These are phyloP conservation scores for Phytopythium montanum DNA, from an alignment of 352 stramenopile genomes.

Conservation along the genomic window DNA sequence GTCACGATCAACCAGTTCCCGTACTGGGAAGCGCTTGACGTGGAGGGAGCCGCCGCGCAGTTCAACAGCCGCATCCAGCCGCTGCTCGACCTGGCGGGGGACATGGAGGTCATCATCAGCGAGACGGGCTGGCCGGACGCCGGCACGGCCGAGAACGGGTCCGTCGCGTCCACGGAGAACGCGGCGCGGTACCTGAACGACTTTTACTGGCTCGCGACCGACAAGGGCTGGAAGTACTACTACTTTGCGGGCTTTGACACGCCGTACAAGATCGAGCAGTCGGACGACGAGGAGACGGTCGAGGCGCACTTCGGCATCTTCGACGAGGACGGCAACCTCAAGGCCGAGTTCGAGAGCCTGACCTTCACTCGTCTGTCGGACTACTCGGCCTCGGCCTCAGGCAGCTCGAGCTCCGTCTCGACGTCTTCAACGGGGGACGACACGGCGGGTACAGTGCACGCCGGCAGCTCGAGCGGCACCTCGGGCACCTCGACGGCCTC, in stretches of 20 bases:
- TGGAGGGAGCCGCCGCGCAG: slow-evolving; percentile 50
- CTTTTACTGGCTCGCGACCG: slow-evolving; percentile 62
- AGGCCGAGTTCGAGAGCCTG: slow-evolving; percentile 52
- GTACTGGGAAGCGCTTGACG: slow-evolving; percentile 74
- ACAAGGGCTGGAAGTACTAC: slow-evolving; percentile 82
- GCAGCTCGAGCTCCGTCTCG: slow-evolving; percentile 16
- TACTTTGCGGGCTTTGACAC: slow-evolving; percentile 87
- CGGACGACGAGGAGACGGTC: slow-evolving; percentile 43
- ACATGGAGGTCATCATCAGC: slow-evolving; percentile 78
- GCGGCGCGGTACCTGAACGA: slow-evolving; percentile 70
- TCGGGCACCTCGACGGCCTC: slow-evolving; percentile 22
- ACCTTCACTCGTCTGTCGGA: slow-evolving; percentile 42
- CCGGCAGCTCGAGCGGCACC: slow-evolving; percentile 17
- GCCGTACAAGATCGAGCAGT: slow-evolving; percentile 65
- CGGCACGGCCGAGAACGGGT: slow-evolving; percentile 60
- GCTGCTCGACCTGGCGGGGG: slow-evolving; percentile 52
- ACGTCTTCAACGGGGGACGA: slow-evolving; percentile 7
- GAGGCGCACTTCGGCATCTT: slow-evolving; percentile 83
- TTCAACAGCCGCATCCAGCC: slow-evolving; percentile 74
- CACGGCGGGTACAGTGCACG: slow-evolving; percentile 13
- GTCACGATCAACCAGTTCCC: slow-evolving; percentile 86
- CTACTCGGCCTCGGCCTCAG: slow-evolving; percentile 16
- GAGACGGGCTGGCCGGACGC: slow-evolving; percentile 79
- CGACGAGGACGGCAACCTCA: slow-evolving; percentile 54
- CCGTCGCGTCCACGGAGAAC: slow-evolving; percentile 46